phyloP scores from a whole-genome alignment of 129 eudicot genomes.

The Flaveria bidentis region DNA sequence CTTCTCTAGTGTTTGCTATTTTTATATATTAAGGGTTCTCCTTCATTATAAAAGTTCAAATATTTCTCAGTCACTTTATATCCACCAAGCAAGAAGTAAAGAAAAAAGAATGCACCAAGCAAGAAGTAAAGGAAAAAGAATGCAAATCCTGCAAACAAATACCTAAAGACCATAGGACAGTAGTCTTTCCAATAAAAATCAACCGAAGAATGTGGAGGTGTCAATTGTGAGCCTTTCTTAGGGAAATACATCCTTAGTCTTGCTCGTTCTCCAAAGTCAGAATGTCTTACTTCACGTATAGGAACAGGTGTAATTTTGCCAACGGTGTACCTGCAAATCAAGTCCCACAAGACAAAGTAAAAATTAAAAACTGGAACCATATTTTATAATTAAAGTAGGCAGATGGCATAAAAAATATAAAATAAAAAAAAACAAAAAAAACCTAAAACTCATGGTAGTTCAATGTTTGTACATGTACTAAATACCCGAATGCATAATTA shows the following conservation, averaged over 20 bases:
- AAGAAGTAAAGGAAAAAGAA: constrained; percentile 10
- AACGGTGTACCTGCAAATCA: constrained; percentile 85
- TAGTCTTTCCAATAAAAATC: constrained; percentile 97
- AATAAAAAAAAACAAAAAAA: neutral
- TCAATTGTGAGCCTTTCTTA: constrained; percentile 75
- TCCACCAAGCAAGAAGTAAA: constrained; percentile 10
- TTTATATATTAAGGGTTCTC: too few species aligned
- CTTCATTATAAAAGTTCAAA: too few species aligned
- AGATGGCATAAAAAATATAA: neutral
- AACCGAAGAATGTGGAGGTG: constrained; percentile 83
- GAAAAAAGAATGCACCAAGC: neutral
- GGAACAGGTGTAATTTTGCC: constrained; percentile 99
- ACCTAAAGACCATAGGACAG: constrained; percentile 99
- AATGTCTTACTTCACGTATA: constrained; percentile 83
- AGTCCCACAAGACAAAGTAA: constrained; percentile 38
- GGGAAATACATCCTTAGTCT: constrained; percentile 92
- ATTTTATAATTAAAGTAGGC: neutral
- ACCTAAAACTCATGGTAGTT: neutral
- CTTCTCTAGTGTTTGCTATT: neutral
- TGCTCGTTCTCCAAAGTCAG: constrained; percentile 83
- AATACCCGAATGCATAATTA: neutral
- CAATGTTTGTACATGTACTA: constrained; percentile 1
- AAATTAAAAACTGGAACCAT: neutral
- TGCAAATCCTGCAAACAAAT: constrained; percentile 21
- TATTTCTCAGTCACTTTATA: neutral